These are phyloP conservation scores for Moesziomyces sp. DNA, from an alignment of 1,284 basidiomycete genomes.

Conservation along the genomic window DNA sequence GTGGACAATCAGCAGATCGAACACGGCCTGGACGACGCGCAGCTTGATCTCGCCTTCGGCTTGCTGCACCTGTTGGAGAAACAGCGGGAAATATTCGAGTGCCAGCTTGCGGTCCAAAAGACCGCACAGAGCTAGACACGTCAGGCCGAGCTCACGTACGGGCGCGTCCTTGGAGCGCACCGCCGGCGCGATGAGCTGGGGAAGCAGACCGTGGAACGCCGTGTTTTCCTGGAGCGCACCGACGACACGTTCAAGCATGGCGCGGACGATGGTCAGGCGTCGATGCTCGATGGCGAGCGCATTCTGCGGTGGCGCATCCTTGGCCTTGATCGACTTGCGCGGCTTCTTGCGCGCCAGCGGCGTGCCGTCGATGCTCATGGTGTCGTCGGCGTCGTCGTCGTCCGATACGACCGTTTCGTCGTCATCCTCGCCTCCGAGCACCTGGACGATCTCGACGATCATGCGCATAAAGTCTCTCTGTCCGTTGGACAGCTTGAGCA, in stretches of 20 bases:
- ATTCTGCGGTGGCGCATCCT: constrained; percentile 25
- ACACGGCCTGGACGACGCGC: constrained; percentile 85
- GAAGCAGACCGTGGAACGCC: constrained; percentile 87
- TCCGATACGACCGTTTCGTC: constrained; percentile 58
- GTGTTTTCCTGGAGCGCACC: constrained; percentile 88
- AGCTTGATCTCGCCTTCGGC: constrained; percentile 82
- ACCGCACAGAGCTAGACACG: constrained; percentile 87
- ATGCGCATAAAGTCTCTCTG: constrained; percentile 93
- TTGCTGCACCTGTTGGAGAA: constrained; percentile 83
- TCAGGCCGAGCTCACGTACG: constrained; percentile 85
- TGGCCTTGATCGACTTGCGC: constrained; percentile 38
- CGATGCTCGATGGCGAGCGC: constrained; percentile 56
- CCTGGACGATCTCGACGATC: constrained; percentile 89
- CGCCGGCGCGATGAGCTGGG: constrained; percentile 89
- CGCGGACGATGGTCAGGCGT: constrained; percentile 77
- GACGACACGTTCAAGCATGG: constrained; percentile 82
- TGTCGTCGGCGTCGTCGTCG: constrained; percentile 44
- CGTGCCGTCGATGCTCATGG: constrained; percentile 38
- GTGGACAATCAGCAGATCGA: constrained; percentile 91
- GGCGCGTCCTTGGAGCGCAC: constrained; percentile 85
- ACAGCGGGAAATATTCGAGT: constrained; percentile 86
- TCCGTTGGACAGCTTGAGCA: constrained; percentile 82
- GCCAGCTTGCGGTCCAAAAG: constrained; percentile 92
- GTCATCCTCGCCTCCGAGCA: constrained; percentile 68
- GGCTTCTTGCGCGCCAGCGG: constrained; percentile 41